Evolutionary conservation across 139 green algal genomes (phyloP).

Genomic region (Bryopsis sp.): DNA sequence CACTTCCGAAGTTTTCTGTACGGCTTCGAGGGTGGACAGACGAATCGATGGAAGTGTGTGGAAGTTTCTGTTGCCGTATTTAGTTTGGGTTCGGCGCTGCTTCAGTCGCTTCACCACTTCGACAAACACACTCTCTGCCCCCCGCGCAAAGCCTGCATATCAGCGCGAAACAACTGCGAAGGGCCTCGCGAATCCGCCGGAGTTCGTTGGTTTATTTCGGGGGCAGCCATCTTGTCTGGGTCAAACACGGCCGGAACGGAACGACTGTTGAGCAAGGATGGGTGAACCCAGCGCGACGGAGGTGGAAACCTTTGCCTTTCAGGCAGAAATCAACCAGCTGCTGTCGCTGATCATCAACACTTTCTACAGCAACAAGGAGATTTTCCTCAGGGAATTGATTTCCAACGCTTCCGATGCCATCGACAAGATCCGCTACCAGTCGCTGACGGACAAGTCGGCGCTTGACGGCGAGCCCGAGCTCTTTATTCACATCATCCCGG

Average conservation of each 20-base stretch:
- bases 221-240: not conserved
- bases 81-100: not conserved
- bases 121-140: not conserved
- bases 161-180: not conserved
- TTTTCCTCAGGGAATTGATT: slow-evolving; percentile 97
- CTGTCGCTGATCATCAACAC: slow-evolving; percentile 99
- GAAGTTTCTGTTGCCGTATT: not conserved
- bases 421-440: slow-evolving; percentile 98
- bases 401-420: slow-evolving; percentile 91
- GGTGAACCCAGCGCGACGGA: slow-evolving; percentile 11
- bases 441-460: slow-evolving; percentile 94
- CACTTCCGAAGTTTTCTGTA: no score
- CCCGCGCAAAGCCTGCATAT: not conserved
- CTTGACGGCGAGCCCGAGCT: slow-evolving; percentile 89
- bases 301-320: slow-evolving; percentile 37
- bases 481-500: slow-evolving; percentile 91
- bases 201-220: not conserved
- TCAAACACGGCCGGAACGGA: not conserved
- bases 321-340: slow-evolving; percentile 99
- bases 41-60: slow-evolving; percentile 8
- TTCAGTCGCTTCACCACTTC: not conserved
- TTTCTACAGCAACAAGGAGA: slow-evolving; percentile 96
- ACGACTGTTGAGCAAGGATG: no score
- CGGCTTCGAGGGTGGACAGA: no score
- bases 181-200: no score